phyloP scores from a whole-genome alignment of 257 asterid species.

The Paulownia fortunei region DNA sequence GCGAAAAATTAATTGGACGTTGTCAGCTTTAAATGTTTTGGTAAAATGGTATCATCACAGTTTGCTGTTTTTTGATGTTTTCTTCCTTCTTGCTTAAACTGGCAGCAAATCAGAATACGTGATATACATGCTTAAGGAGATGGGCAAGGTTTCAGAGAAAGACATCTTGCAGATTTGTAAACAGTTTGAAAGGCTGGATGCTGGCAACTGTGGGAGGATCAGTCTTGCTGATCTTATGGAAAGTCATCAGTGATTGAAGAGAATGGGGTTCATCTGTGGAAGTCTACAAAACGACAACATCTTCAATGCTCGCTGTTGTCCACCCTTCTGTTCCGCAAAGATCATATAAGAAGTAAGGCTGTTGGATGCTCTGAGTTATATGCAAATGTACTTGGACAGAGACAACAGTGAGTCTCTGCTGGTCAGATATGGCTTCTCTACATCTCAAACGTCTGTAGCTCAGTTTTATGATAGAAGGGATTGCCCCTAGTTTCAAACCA shows the following conservation, averaged over 20 bases:
- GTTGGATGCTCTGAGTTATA: too few relatives aligned
- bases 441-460: too few relatives aligned
- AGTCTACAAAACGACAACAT: background rate
- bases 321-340: too few relatives aligned
- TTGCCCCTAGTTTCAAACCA: too few relatives aligned
- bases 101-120: conserved; percentile 92
- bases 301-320: too few relatives aligned
- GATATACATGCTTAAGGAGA: conserved; percentile 89
- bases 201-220: conserved; percentile 87
- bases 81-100: background rate
- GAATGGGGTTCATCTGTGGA: background rate
- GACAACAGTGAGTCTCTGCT: too few relatives aligned
- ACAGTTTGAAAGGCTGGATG: conserved; percentile 83
- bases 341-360: too few relatives aligned
- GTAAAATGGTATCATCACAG: background rate
- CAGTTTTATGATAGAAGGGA: too few relatives aligned
- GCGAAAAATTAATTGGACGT: background rate
- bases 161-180: conserved; percentile 72
- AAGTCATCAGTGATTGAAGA: conserved; percentile 45
- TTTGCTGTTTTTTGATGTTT: background rate
- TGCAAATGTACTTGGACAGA: background rate
- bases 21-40: background rate
- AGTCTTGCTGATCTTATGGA: conserved; percentile 87
- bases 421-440: too few relatives aligned
- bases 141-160: conserved; percentile 78